phyloP scores from a whole-genome alignment of 2,329 filamentous ascomycete genomes.

The Alternaria metachromatica region DNA sequence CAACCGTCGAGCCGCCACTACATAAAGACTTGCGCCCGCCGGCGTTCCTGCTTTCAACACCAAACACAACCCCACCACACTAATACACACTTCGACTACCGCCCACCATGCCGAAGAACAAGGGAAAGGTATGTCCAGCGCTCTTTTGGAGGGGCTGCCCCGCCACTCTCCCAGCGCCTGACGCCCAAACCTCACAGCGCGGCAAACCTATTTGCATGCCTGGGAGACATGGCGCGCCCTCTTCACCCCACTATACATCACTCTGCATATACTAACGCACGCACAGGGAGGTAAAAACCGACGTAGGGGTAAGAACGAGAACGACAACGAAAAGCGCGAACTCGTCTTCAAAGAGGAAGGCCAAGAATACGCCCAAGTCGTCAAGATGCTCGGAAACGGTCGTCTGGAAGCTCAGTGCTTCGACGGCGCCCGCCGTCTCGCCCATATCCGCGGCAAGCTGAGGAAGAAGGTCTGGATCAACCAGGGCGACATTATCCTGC shows the following conservation, averaged over 20 bases:
- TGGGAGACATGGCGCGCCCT: no score
- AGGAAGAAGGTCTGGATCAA: conserved; percentile 98
- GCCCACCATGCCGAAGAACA: conserved; percentile 93
- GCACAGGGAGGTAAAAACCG: conserved; percentile 99
- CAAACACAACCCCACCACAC: conserved; percentile 6
- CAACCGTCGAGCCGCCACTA: conserved; percentile 18
- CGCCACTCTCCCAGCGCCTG: conserved; percentile 21
- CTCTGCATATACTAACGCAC: no score
- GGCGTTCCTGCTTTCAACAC: conserved; percentile 2
- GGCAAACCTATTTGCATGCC: no score
- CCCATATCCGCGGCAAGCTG: conserved; percentile 92
- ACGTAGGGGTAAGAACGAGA: conserved; percentile 96
- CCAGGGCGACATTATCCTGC: conserved; percentile 79
- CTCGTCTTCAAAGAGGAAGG: conserved; percentile 99
- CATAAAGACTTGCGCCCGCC: conserved; percentile 15
- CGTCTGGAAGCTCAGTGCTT: conserved; percentile 94
- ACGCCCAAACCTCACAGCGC: conserved; percentile 22
- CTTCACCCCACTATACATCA: no score
- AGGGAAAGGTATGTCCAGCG: conserved; percentile 82
- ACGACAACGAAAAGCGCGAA: conserved; percentile 97
- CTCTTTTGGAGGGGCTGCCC: conserved; percentile 24
- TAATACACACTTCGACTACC: conserved; percentile 14
- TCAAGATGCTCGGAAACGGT: conserved; percentile 97
- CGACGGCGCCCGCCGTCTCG: conserved; percentile 86
- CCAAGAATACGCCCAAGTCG: conserved; percentile 86